Base-by-base conservation (phyloP, 1,139 yeast genomes). In the Candida freyschussii region DNA sequence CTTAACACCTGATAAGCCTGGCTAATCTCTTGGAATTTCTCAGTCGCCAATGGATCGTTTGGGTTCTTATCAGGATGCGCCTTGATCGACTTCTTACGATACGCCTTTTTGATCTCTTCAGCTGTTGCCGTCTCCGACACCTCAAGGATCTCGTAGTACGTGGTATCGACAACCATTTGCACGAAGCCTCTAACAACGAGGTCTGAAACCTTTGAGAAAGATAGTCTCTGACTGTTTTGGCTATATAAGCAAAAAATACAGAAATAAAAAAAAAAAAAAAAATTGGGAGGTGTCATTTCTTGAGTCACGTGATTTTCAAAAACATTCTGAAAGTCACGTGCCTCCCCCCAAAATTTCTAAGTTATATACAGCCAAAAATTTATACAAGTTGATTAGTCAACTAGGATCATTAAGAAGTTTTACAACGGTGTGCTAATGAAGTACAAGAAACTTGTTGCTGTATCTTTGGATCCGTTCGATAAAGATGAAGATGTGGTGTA, bases 1-100 rank as follows among this genome's bases (percentile, higher is more conserved):
- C 87, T 76, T 43, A 89, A 64, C 2, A 89, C 94, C 55, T 82
- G 93, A 53, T 82, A 83, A 2, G 93, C 94, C 53, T 82, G 86
- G 13, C 67, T 55, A 14, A 67, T 67, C 17, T 62, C 70, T 46
- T 73, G 78, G 48, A 73, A 73, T 46, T 66, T 61, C 36, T 62
- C 69, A 27, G 89, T 89, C 5, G 96, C 96, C 18, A 65, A 64
- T 6, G 91, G 89, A 40, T 59, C 62, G 43, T 79, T 76, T 15
- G 95, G 95, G 52, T 89, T 86, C 65, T 89, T 89, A 59, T 89
- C 97, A 1, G 97, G 97, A 56, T 89, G 97, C 50, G 83, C 80
- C 40, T 65, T 69, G 40, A 89, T 76, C 7, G 96, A 96, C 53
- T 81, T 79, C 57, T 80, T 80, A 41, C 97, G 69, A 61, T 89